Conservation (phyloP, 225 moss, liverwort and hornwort species). For the Takakia lepidozioides region DNA sequence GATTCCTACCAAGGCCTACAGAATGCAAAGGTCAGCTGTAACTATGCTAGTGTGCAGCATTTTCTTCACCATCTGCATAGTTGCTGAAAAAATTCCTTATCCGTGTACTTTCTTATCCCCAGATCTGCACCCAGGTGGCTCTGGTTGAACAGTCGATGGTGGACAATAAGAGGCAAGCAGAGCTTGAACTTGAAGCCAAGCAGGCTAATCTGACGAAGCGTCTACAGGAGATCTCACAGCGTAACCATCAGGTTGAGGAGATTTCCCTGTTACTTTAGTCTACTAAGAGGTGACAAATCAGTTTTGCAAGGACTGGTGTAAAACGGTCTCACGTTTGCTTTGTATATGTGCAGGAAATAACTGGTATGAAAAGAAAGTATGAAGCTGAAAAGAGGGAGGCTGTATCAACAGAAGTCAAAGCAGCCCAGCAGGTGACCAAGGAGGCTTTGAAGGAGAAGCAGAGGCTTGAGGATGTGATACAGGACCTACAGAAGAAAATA, state of each 20-base stretch:
- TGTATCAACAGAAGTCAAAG: conserved; percentile 7
- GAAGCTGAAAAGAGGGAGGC: conserved; percentile 4
- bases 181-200: neutral
- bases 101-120: neutral
- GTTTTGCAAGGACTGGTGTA: too few relatives aligned
- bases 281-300: too few relatives aligned
- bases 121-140: neutral
- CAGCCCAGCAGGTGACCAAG: neutral
- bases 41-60: too few relatives aligned
- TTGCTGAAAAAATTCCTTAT: too few relatives aligned
- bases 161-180: neutral
- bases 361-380: conserved; percentile 1
- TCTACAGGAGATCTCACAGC: neutral
- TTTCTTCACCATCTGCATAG: too few relatives aligned
- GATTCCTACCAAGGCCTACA: neutral
- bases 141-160: too few relatives aligned
- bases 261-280: too few relatives aligned
- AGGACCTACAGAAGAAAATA: neutral
- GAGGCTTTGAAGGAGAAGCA: conserved; percentile 1
- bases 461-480: neutral
- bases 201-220: neutral
- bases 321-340: too few relatives aligned
- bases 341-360: conserved; percentile 3
- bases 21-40: too few relatives aligned
- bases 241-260: neutral